Percentiles rank a stretch among this genome's conserved stretches.
These are phyloP conservation scores for Bonia amplexicaulis DNA, from an alignment of 176 grass and related monocot genomes.

Conservation along the genomic window DNA sequence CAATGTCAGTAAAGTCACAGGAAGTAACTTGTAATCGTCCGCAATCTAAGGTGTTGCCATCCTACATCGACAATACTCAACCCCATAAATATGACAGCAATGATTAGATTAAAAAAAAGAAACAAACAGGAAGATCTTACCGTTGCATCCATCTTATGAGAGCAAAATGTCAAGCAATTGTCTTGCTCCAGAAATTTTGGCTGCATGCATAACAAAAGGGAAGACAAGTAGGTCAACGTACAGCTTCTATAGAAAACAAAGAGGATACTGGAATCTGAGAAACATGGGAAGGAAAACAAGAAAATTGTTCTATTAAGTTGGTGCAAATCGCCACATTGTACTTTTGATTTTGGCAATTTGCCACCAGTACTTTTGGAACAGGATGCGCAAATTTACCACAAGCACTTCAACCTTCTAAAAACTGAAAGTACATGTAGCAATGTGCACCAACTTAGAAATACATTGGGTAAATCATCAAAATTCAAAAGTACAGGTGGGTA, in stretches of 20 bases:
- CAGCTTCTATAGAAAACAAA: constrained; percentile 2
- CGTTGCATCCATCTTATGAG: constrained; percentile 61
- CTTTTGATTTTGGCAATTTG: not conserved
- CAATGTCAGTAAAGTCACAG: constrained; percentile 14
- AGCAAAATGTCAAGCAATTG: constrained; percentile 74
- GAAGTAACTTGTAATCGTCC: not conserved
- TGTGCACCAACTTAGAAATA: not conserved
- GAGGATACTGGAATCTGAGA: not conserved
- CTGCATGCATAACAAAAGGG: constrained; percentile 46
- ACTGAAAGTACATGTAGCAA: not conserved
- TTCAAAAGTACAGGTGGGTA: not conserved
- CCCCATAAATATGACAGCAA: not conserved
- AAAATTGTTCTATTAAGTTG: constrained; percentile 12
- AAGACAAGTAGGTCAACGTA: constrained; percentile 6
- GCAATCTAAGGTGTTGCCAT: constrained; percentile 10
- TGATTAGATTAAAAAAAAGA: not conserved
- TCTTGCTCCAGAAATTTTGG: constrained; percentile 70
- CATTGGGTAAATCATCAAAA: not conserved
- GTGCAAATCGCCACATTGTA: not conserved
- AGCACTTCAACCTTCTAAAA: not conserved
- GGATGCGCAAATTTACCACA: not conserved
- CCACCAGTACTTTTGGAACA: not conserved
- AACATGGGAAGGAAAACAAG: constrained; percentile 18
- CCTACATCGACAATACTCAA: not conserved
- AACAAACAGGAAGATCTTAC: constrained; percentile 39